These are phyloP conservation scores for Ganoderma sp. DNA, from an alignment of 1,284 basidiomycete species.

Conservation along the genomic window DNA sequence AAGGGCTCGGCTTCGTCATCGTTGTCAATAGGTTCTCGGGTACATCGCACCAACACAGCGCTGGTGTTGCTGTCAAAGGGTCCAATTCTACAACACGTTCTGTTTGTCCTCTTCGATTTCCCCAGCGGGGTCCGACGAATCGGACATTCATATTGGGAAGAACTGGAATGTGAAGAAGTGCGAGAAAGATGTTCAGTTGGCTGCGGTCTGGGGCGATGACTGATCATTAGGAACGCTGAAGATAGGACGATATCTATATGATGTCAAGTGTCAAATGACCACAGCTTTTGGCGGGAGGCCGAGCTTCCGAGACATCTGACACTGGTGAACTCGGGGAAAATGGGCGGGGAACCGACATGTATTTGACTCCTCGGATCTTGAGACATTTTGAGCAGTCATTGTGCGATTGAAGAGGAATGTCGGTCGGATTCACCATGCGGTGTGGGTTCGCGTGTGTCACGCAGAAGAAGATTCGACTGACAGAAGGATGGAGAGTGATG, in stretches of 20 bases:
- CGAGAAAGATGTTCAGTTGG: not conserved
- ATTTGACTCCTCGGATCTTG: not conserved
- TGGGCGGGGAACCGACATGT: not conserved
- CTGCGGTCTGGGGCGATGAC: not conserved
- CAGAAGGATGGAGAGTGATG: not conserved
- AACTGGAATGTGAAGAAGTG: not conserved
- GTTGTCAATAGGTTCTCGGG: not conserved
- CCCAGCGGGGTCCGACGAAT: not conserved
- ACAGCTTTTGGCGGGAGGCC: not conserved
- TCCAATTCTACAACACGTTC: not conserved
- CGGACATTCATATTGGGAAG: not conserved
- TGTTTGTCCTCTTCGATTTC: not conserved
- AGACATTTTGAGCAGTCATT: not conserved
- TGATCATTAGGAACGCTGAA: not conserved
- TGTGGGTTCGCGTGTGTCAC: not conserved
- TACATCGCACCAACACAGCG: constrained; percentile 6
- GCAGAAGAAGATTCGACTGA: not conserved
- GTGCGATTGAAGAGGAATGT: not conserved
- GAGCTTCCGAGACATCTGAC: not conserved
- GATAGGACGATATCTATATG: not conserved
- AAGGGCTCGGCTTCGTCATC: not conserved
- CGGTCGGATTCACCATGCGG: not conserved
- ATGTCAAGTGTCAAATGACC: not conserved
- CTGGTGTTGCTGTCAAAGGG: constrained; percentile 1
- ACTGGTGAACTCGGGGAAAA: not conserved